Base-by-base conservation (phyloP, 805 yeast genomes). In the Myxozyma geophila region DNA sequence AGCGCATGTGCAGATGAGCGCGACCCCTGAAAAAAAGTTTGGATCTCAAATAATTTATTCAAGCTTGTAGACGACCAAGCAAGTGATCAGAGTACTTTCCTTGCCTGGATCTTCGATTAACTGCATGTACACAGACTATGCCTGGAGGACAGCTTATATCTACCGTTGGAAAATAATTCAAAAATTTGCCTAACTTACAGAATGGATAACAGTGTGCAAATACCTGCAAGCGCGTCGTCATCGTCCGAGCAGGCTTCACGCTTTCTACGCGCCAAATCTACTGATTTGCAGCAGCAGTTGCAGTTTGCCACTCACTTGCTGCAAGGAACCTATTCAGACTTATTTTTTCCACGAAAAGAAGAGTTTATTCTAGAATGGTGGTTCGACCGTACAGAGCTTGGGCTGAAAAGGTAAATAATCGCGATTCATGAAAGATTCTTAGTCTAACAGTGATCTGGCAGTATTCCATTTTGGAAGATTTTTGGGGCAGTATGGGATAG, bases 381-480 rank as follows among this genome's bases (percentile, higher is more conserved):
- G 50, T 68, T 77, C 53, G 76, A 75, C 48, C 70, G 67, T 58
- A 57, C 49, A 2, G 65, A 77, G 87, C 60, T 79, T 92, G 64
- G 58, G 12, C 35, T 19, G 54, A 54, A 54, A 35, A 53, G 43
- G 67, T 64, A 57, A 12, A 62, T 44, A 13, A 21, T 12, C 44
- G 33, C 12, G 5, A n/a, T 39, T 19, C 33, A 13, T 19, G 21
- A 37, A 8, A 5, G 9, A 6, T 5, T 23, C 9, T 8, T 7
- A 5, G 23, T n/a, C 57, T 53, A 13, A 54, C 43, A 33, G 23
- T 28, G 37, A 37, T 28, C 33, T 9, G 9, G 17, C 44, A 63
- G 65, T 37, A 60, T 7, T 10, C 13, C 39, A 9, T 67, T 59
- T 35, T 67, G 65, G 70, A 13, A 47, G 7, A 12, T 66, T 17